Evolutionary conservation across 805 yeast species (phyloP), one percentile per base, ranked within the genome.

Genomic region (Sugiyamaella marilandica): DNA sequence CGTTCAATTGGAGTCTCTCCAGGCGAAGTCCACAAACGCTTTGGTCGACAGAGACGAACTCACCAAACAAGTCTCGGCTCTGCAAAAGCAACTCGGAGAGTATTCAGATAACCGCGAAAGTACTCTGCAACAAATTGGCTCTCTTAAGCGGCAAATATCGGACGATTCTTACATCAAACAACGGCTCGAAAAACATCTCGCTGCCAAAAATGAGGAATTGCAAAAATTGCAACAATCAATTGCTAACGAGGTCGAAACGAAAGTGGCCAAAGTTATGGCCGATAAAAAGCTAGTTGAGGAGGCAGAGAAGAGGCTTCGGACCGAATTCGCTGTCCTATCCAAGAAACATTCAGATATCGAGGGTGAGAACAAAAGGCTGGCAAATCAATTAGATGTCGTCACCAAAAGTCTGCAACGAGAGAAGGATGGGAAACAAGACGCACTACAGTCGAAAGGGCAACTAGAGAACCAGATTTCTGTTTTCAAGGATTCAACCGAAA

Each of bases 231-330:
- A 59, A 5, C 36, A 49, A 4, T 57, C 62, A 16, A 52, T 56
- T 19, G 51, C 51, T 14, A 46, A 50, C 5, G 59, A 59, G 36
- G 53, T 55, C 34, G 29, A 54, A 32, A 41, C 53, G 5, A 50
- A 55, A 33, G 78, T 74, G 52, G 66, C 72, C 34, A 68, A 68
- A 33, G 74, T 75, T 54, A 73, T 68, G 13, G 69, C 74, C 41
- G 83, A 79, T 4, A 76, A 72, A 55, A 77, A 71, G 54, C 65
- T 67, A 45, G 70, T 72, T 56, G 77, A 74, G 39, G 68, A 67
- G 31, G 76, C 72, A 31, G 59, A 60, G 26, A 53, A 57, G 32
- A 52, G 57, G 33, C 54, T 62, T 3, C 45, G 52, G 36, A 44
- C 48, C 5, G 59, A 62, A 43, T 52, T 65, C 21, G 59, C 67